Conservation (phyloP, 2,329 filamentous ascomycete genomes). For the Fonsecaea monophora region DNA sequence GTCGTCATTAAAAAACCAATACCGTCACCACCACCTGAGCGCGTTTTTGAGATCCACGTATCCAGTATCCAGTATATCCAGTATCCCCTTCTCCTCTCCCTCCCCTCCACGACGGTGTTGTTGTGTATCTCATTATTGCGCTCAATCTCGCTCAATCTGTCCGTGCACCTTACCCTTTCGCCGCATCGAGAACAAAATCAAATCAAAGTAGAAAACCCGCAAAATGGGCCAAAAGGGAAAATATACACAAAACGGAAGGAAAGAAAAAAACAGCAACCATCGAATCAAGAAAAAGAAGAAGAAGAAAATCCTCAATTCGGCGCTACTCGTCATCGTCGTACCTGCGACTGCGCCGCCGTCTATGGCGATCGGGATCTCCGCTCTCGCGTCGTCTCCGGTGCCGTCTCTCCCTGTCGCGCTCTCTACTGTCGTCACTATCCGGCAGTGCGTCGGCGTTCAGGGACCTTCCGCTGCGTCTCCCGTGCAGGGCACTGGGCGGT, state of each 20-base stretch:
- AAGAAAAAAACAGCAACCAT: not conserved
- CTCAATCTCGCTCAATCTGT: too few relatives aligned
- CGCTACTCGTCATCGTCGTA: conserved; percentile 27
- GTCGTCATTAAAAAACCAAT: too few relatives aligned
- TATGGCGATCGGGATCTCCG: conserved; percentile 26
- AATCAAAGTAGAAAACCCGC: too few relatives aligned
- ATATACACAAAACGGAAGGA: not conserved
- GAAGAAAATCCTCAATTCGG: not conserved
- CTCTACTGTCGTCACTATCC: conserved; percentile 14
- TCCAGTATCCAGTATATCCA: too few relatives aligned
- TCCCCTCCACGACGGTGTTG: too few relatives aligned
- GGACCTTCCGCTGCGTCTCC: conserved; percentile 7
- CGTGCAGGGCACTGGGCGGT: not conserved
- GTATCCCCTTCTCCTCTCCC: too few relatives aligned
- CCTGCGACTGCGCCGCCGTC: conserved; percentile 27
- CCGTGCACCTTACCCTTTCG: too few relatives aligned
- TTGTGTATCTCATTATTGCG: too few relatives aligned
- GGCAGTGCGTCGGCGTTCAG: conserved; percentile 9
- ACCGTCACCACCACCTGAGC: too few relatives aligned
- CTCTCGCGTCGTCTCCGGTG: conserved; percentile 21
- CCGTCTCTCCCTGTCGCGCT: conserved; percentile 5
- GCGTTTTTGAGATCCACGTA: too few relatives aligned
- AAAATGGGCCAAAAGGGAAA: not conserved
- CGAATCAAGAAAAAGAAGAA: not conserved
- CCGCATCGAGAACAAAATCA: too few relatives aligned